Conservation (phyloP, 768 basidiomycete species). For the Serendipita sp. region DNA sequence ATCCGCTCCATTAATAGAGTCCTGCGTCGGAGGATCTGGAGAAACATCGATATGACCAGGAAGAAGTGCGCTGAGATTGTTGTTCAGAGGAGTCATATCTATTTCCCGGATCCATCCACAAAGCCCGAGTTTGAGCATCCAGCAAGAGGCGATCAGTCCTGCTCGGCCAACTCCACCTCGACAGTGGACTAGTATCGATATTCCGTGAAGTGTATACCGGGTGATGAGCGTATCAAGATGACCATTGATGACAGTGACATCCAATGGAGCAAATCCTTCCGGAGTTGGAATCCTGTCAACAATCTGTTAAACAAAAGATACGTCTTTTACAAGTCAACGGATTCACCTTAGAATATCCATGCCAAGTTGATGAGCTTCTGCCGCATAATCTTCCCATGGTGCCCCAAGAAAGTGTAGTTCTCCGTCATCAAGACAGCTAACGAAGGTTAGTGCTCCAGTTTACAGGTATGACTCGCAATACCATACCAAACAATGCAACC, state of each 20-base stretch:
- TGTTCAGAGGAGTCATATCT: constrained; percentile 4
- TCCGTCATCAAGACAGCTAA: constrained; percentile 67
- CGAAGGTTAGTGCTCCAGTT: no score
- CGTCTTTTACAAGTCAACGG: neutral
- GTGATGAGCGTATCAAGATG: constrained; percentile 51
- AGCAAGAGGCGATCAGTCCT: constrained; percentile 81
- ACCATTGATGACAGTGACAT: constrained; percentile 41
- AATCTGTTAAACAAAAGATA: neutral
- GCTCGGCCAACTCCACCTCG: constrained; percentile 90
- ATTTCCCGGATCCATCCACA: constrained; percentile 42
- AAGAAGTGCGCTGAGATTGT: constrained; percentile 10
- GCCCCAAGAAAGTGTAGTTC: constrained; percentile 80
- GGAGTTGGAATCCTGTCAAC: constrained; percentile 62
- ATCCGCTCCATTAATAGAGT: neutral
- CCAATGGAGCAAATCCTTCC: constrained; percentile 70
- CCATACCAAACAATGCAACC: constrained; percentile 70
- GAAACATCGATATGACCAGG: constrained; percentile 5
- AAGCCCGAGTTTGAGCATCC: constrained; percentile 85
- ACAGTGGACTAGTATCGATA: constrained; percentile 71
- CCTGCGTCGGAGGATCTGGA: neutral
- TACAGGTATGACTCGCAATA: no score
- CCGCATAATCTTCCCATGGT: constrained; percentile 65
- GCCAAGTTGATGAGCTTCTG: constrained; percentile 42
- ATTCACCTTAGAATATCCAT: constrained; percentile 66
- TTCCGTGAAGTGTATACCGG: constrained; percentile 56